Conservation (phyloP, 2,329 filamentous ascomycete species). For the Aspergillus quadricinctus region DNA sequence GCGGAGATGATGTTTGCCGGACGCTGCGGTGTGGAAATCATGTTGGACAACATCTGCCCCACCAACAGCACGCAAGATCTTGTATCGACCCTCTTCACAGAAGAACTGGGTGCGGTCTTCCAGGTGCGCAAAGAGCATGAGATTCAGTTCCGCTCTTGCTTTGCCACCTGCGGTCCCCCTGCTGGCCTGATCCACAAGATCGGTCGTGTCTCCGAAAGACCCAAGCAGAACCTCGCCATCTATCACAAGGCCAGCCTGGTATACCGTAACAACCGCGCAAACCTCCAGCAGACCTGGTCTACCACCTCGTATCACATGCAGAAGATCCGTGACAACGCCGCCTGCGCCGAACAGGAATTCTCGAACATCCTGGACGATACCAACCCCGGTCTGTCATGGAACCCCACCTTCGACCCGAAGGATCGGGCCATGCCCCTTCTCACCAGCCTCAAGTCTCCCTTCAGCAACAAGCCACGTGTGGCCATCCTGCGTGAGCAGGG, state of each 20-base stretch:
- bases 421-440: slow-evolving; percentile 71
- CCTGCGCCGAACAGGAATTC: slow-evolving; percentile 80
- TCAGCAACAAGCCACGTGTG: slow-evolving; percentile 67
- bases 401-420: slow-evolving; percentile 72
- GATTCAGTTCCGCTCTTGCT: slow-evolving; percentile 79
- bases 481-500: slow-evolving; percentile 94
- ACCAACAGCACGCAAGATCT: slow-evolving; percentile 61
- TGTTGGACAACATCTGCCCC: slow-evolving; percentile 64
- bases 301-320: slow-evolving; percentile 90
- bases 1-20: slow-evolving; percentile 99
- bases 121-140: slow-evolving; percentile 84
- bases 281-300: slow-evolving; percentile 84
- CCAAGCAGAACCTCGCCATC: slow-evolving; percentile 73
- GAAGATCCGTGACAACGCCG: slow-evolving; percentile 79
- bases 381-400: slow-evolving; percentile 81
- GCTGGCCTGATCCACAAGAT: slow-evolving; percentile 78
- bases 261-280: slow-evolving; percentile 63
- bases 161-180: slow-evolving; percentile 83
- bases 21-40: slow-evolving; percentile 79
- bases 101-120: slow-evolving; percentile 94
- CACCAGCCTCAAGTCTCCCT: slow-evolving; percentile 53
- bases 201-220: slow-evolving; percentile 63
- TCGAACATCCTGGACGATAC: slow-evolving; percentile 66
- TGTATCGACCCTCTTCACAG: slow-evolving; percentile 82
- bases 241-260: slow-evolving; percentile 66